phyloP scores from a whole-genome alignment of 1,284 basidiomycete species.

The Irpex rosettiformis region DNA sequence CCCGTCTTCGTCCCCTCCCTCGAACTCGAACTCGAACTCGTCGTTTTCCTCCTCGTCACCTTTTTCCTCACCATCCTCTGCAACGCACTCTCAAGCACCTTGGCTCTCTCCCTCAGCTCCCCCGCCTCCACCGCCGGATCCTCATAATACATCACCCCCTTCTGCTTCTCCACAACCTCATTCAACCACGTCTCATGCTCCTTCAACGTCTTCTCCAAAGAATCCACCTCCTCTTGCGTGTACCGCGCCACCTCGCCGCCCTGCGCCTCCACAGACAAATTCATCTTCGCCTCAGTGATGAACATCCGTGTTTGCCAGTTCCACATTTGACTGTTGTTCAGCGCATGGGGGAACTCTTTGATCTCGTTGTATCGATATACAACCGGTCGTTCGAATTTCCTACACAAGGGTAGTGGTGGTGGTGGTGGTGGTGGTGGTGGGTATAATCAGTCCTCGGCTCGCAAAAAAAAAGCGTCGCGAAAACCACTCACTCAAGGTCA shows the following conservation, averaged over 20 bases:
- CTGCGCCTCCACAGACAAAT: constrained; percentile 58
- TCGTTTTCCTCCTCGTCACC: constrained; percentile 53
- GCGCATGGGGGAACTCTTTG: constrained; percentile 68
- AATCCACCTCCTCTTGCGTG: constrained; percentile 78
- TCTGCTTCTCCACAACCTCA: constrained; percentile 78
- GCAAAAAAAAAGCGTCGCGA: background rate
- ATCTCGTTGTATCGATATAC: constrained; percentile 86
- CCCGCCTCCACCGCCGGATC: constrained; percentile 79
- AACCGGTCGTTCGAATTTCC: constrained; percentile 79
- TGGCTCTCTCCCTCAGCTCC: constrained; percentile 81
- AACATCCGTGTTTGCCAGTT: constrained; percentile 81
- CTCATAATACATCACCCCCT: constrained; percentile 64
- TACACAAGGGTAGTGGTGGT: too few relatives aligned
- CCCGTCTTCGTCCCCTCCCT: background rate
- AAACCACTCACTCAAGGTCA: constrained; percentile 70
- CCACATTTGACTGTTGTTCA: constrained; percentile 78
- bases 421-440: too few relatives aligned
- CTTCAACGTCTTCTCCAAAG: constrained; percentile 68
- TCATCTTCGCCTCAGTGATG: constrained; percentile 73
- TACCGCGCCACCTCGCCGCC: constrained; percentile 68
- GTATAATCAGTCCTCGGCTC: background rate
- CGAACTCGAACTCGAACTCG: constrained; percentile 26
- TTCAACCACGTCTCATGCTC: constrained; percentile 82
- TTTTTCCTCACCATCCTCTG: constrained; percentile 66
- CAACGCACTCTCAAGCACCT: constrained; percentile 74